Evolutionary conservation across 805 yeast species (phyloP), one percentile per base, ranked within the genome.

Genomic region (Diddensiella transvaalensis): DNA sequence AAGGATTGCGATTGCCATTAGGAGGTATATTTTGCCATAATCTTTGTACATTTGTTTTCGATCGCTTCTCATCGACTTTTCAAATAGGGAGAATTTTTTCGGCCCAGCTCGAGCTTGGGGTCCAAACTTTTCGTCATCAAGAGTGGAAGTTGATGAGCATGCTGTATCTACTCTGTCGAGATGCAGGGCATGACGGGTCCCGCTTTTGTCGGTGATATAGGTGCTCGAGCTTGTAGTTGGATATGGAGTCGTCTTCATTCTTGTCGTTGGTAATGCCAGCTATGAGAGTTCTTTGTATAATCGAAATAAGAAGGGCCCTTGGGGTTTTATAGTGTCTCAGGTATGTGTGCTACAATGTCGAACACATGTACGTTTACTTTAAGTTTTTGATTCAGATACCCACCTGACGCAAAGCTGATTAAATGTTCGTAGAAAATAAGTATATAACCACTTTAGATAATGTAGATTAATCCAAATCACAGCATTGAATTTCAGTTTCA

Each of bases 1-100:
- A 43, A 77, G 39, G 13, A 54, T 22, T 2, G 51, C 53, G n/a
- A 44, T 24, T 1, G 46, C 44, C 26, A 51, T 40, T 2, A 44
- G 30, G 3, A 51, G 8, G 15, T 35, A 35, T 13, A 35, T 35
- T 15, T 35, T 35, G 6, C 8, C 17, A 35, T n/a, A 35, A 18
- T 17, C 21, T 35, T 35, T 35, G 15, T 35, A 35, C 38, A 35
- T 35, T 15, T 8, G 21, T 6, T 10, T 15, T 35, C 38, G 15
- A 35, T 35, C 38, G 15, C 8, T 8, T 18, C 15, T 35, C 38
- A 35, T 35, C 21, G 38, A 10, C 21, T 8, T 8, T 17, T 35
- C 38, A 15, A 35, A 35, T 8, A 35, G 21, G 38, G 38, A 35
- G 21, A 8, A 17, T 17, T 35, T 35, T 18, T 17, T 35, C 8